Evolutionary conservation across 2,329 filamentous ascomycete species (phyloP).

Genomic region (Ciborinia camelliae): DNA sequence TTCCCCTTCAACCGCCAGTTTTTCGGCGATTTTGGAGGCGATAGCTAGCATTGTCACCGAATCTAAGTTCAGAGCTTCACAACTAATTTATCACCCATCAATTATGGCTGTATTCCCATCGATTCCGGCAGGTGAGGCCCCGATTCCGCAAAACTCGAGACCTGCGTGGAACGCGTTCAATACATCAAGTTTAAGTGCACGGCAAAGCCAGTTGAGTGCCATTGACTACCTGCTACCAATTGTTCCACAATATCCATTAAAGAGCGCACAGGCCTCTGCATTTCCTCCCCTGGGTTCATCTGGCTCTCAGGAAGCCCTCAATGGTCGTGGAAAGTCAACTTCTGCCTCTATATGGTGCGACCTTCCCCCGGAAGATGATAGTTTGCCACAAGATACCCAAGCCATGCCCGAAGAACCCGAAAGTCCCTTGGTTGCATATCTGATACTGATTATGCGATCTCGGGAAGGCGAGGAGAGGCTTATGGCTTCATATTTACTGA

Average conservation of each 20-base stretch:
- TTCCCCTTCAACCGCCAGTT: slow-evolving; percentile 54
- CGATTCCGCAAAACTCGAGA: slow-evolving; percentile 47
- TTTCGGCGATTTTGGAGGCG: slow-evolving; percentile 72
- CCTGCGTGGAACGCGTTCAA: slow-evolving; percentile 53
- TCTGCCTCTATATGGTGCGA: slow-evolving; percentile 6
- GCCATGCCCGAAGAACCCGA: slow-evolving; percentile 57
- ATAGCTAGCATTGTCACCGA: slow-evolving; percentile 72
- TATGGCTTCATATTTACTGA: slow-evolving; percentile 66
- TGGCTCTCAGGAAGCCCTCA: slow-evolving; percentile 39
- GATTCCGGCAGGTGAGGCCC: slow-evolving; percentile 46
- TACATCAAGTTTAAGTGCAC: slow-evolving; percentile 44
- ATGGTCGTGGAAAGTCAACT: slow-evolving; percentile 25
- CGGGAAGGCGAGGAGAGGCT: slow-evolving; percentile 57
- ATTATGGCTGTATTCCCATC: slow-evolving; percentile 67
- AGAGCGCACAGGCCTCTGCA: slow-evolving; percentile 41
- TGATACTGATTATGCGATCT: slow-evolving; percentile 61
- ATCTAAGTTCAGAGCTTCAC: slow-evolving; percentile 73
- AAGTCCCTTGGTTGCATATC: slow-evolving; percentile 69
- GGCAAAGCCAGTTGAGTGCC: slow-evolving; percentile 46
- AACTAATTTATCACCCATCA: slow-evolving; percentile 65
- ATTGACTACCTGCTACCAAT: slow-evolving; percentile 65
- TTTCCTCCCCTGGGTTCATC: slow-evolving; percentile 54
- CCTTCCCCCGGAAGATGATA: not conserved
- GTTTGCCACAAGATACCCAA: slow-evolving; percentile 31
- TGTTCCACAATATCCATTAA: slow-evolving; percentile 45